Percentiles rank a stretch among this genome's conserved stretches.
These are phyloP conservation scores for Pulchroboletus neoregius DNA, from an alignment of 1,284 basidiomycete genomes.

Conservation along the genomic window DNA sequence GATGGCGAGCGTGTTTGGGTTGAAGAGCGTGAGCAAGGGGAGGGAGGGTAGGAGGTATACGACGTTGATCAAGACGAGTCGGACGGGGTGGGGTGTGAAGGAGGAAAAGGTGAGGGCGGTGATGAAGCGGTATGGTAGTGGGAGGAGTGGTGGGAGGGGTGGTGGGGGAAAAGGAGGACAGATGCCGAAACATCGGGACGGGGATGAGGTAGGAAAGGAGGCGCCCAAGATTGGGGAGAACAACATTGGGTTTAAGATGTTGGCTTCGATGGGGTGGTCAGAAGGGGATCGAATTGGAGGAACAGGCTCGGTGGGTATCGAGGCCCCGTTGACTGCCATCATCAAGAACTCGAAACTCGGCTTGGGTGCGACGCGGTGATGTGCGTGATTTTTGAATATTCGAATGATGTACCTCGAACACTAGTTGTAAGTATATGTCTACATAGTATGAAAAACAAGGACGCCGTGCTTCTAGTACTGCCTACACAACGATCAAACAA, in stretches of 20 bases:
- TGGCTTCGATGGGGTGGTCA: conserved; percentile 75
- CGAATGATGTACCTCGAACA: no score
- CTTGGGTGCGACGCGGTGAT: conserved; percentile 49
- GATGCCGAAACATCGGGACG: conserved; percentile 56
- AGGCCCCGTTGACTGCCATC: conserved; percentile 65
- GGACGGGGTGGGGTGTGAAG: conserved; percentile 47
- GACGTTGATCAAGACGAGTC: conserved; percentile 64
- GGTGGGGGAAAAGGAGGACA: conserved; percentile 15
- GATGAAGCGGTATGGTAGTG: conserved; percentile 38
- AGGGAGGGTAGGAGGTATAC: conserved; percentile 60
- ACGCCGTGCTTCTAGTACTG: neutral
- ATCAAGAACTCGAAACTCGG: conserved; percentile 75
- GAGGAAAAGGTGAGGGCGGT: conserved; percentile 60
- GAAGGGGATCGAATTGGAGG: conserved; percentile 67
- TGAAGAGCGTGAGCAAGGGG: conserved; percentile 78
- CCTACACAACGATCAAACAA: neutral
- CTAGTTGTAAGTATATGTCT: conserved; percentile 18
- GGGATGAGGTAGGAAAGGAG: conserved; percentile 73
- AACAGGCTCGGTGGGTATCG: conserved; percentile 48
- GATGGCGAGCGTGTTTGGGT: conserved; percentile 67
- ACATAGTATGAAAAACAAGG: neutral
- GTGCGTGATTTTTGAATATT: no score
- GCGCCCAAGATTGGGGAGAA: conserved; percentile 70
- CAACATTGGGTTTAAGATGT: conserved; percentile 75
- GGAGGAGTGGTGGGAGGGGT: conserved; percentile 13